Percentiles rank a stretch among this genome's conserved stretches.
phyloP scores from a whole-genome alignment of 257 asterid species.

The Paraleonurus japonicus region DNA sequence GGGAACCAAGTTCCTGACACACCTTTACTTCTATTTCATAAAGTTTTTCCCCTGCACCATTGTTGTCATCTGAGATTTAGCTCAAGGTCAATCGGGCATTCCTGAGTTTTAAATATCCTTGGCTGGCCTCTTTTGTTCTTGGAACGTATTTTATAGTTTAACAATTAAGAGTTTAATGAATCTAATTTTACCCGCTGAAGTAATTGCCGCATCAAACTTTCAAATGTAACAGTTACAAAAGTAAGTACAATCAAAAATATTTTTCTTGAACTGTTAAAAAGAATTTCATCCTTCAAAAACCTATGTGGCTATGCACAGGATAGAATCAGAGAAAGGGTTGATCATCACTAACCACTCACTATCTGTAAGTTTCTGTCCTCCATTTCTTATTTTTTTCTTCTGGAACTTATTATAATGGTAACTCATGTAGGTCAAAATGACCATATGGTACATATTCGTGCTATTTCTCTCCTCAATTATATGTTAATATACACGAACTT shows the following conservation, averaged over 20 bases:
- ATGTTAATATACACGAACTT: conserved; percentile 13
- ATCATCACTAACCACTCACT: conserved; percentile 86
- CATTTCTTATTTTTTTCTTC: conserved; percentile 21
- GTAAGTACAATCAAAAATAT: neutral
- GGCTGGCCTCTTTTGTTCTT: conserved; percentile 20
- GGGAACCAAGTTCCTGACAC: conserved; percentile 13
- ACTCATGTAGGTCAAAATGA: neutral
- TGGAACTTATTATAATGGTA: neutral
- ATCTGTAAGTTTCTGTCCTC: conserved; percentile 52
- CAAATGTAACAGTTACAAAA: neutral
- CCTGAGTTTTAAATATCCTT: conserved; percentile 20
- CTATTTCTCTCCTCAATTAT: conserved; percentile 2
- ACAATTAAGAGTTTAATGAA: neutral
- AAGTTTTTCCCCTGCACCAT: neutral
- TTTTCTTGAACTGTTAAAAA: conserved; percentile 20
- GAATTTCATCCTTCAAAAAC: neutral
- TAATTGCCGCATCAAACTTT: conserved; percentile 4
- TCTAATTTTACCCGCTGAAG: conserved; percentile 11
- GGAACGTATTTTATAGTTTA: conserved; percentile 1
- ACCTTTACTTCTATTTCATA: conserved; percentile 14
- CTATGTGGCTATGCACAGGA: conserved; percentile 57
- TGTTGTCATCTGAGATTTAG: conserved; percentile 15
- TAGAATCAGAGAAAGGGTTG: conserved; percentile 94
- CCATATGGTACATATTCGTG: neutral
- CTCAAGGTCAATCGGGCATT: neutral